Percentiles rank a stretch among this genome's conserved stretches.
These are phyloP conservation scores for Irpex sp. DNA, from an alignment of 1,284 basidiomycete genomes.

Conservation along the genomic window DNA sequence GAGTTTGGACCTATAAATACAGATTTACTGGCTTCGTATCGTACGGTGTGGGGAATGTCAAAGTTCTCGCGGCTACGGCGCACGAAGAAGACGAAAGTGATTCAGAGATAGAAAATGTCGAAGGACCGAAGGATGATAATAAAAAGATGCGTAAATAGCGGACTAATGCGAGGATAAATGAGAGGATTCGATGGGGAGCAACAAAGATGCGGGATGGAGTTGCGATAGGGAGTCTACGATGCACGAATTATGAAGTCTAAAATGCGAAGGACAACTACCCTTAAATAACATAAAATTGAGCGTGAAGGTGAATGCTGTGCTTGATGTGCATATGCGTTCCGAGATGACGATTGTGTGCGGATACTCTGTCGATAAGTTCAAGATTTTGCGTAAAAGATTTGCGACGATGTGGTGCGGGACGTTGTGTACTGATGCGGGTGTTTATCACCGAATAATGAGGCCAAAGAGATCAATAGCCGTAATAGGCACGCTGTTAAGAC, in stretches of 20 bases:
- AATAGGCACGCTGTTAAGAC: conserved; percentile 38
- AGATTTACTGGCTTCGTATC: too few relatives aligned
- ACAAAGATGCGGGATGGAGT: not conserved
- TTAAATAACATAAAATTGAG: not conserved
- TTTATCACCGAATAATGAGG: not conserved
- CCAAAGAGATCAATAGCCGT: conserved; percentile 34
- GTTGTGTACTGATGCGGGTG: not conserved
- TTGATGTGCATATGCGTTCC: not conserved
- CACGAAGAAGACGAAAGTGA: too few relatives aligned
- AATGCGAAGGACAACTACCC: not conserved
- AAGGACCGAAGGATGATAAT: not conserved
- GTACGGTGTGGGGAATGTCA: too few relatives aligned
- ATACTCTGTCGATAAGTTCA: not conserved
- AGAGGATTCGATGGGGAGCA: not conserved
- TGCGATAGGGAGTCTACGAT: not conserved
- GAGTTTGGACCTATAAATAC: too few relatives aligned
- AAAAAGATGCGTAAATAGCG: not conserved
- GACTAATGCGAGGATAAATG: not conserved
- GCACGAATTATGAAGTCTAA: not conserved
- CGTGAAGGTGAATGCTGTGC: not conserved
- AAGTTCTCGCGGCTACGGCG: too few relatives aligned
- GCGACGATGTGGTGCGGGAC: not conserved
- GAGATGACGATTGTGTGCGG: not conserved
- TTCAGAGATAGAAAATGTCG: not conserved
- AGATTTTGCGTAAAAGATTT: conserved; percentile 1